Conservation (phyloP, 208 protist genomes). For the Naegleria fowleri region DNA sequence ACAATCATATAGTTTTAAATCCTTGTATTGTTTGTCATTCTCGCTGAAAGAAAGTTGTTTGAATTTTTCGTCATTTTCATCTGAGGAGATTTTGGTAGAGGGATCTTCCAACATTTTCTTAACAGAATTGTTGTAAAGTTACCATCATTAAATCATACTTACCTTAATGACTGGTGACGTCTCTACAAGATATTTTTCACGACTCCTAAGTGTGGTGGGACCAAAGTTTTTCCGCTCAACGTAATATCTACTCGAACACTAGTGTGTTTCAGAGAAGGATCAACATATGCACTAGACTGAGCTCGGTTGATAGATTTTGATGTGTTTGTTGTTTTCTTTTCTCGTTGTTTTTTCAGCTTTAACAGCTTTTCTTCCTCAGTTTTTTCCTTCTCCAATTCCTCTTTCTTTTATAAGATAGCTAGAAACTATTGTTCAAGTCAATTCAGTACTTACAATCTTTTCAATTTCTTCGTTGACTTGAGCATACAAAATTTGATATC, state of each 20-base stretch:
- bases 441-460: background rate
- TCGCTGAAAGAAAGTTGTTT: background rate
- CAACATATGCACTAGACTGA: background rate
- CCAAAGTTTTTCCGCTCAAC: background rate
- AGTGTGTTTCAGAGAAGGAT: background rate
- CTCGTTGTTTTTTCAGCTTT: background rate
- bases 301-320: background rate
- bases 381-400: background rate
- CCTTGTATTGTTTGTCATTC: background rate
- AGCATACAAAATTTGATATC: constrained; percentile 4
- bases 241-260: background rate
- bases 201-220: background rate
- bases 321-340: background rate
- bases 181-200: background rate
- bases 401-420: background rate
- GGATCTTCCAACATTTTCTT: background rate
- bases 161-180: background rate
- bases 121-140: background rate
- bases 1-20: background rate
- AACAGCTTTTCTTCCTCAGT: background rate
- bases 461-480: background rate
- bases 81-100: background rate
- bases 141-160: background rate
- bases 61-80: background rate
- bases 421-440: background rate